phyloP scores from a whole-genome alignment of 2,329 filamentous ascomycete genomes.

The Aotearoamyces nothofagi region DNA sequence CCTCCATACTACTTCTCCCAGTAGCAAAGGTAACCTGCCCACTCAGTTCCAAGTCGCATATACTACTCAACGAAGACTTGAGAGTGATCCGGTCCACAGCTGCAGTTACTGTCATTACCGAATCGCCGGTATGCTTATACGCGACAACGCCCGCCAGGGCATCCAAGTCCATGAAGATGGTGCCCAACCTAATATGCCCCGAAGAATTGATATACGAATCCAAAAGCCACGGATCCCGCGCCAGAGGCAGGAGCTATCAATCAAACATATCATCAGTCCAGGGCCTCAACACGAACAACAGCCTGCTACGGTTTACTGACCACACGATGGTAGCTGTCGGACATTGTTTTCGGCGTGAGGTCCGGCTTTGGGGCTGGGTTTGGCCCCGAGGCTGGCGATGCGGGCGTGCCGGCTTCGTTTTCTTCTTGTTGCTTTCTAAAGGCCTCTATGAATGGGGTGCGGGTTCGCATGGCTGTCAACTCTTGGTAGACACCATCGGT shows the following conservation, averaged over 20 bases:
- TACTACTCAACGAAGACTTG: slow-evolving; percentile 47
- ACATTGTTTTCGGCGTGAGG: slow-evolving; percentile 47
- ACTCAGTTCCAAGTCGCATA: slow-evolving; percentile 54
- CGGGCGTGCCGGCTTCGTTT: slow-evolving; percentile 3
- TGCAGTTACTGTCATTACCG: slow-evolving; percentile 26
- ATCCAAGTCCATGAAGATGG: slow-evolving; percentile 53
- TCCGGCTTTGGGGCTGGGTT: slow-evolving; percentile 22
- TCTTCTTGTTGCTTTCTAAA: slow-evolving; percentile 33
- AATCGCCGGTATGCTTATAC: slow-evolving; percentile 52
- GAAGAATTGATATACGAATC: slow-evolving; percentile 56
- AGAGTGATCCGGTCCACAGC: slow-evolving; percentile 27
- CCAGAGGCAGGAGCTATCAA: slow-evolving; percentile 41
- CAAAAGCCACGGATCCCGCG: slow-evolving; percentile 53
- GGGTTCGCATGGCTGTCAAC: slow-evolving; percentile 41
- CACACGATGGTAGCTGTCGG: slow-evolving; percentile 48
- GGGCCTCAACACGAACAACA: not conserved
- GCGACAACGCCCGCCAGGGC: slow-evolving; percentile 56
- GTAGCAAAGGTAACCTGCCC: slow-evolving; percentile 40
- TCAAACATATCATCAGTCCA: not conserved
- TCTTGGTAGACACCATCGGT: slow-evolving; percentile 43
- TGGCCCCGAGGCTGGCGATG: not conserved
- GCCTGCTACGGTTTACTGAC: slow-evolving; percentile 25
- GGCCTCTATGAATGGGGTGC: slow-evolving; percentile 56
- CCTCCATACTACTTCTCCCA: slow-evolving; percentile 53
- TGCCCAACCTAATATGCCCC: slow-evolving; percentile 42